phyloP scores from a whole-genome alignment of 2,329 filamentous ascomycete species.

The Septoria petroselini region DNA sequence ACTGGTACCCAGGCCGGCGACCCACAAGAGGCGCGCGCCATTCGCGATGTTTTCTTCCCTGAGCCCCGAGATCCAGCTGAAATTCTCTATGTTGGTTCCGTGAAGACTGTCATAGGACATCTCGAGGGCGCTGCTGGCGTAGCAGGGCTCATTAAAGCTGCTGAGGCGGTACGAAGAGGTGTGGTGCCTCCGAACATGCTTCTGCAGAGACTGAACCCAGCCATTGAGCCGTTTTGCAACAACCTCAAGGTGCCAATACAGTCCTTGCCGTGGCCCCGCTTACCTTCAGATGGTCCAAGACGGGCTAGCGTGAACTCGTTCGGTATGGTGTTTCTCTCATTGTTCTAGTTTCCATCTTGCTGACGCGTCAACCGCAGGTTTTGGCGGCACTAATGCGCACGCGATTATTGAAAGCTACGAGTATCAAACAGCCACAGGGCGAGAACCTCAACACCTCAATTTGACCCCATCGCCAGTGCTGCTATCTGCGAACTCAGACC shows the following conservation, averaged over 20 bases:
- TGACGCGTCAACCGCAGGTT: conserved; percentile 1
- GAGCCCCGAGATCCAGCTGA: conserved; percentile 7
- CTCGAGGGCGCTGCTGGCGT: conserved; percentile 52
- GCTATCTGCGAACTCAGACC: conserved; percentile 6
- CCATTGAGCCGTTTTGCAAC: conserved; percentile 30
- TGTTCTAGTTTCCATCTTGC: not conserved
- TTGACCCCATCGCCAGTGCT: conserved; percentile 5
- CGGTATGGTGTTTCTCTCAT: conserved; percentile 14
- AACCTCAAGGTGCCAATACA: conserved; percentile 22
- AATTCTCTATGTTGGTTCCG: conserved; percentile 29
- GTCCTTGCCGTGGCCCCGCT: conserved; percentile 8
- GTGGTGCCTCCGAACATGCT: conserved; percentile 22
- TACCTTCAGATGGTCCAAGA: conserved; percentile 2
- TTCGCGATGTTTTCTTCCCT: conserved; percentile 4
- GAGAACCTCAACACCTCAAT: not conserved
- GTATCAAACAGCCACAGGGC: not conserved
- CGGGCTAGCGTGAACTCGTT: conserved; percentile 26
- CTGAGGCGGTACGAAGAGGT: conserved; percentile 7
- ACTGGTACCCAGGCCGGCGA: conserved; percentile 31
- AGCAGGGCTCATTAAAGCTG: conserved; percentile 46
- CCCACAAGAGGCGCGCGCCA: conserved; percentile 13
- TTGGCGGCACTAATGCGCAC: conserved; percentile 19
- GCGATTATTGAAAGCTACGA: conserved; percentile 14
- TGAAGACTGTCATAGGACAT: conserved; percentile 45
- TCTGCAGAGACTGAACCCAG: conserved; percentile 26